These are phyloP conservation scores for Fusarium praegraminearum DNA, from an alignment of 2,329 filamentous ascomycete genomes.

Conservation along the genomic window DNA sequence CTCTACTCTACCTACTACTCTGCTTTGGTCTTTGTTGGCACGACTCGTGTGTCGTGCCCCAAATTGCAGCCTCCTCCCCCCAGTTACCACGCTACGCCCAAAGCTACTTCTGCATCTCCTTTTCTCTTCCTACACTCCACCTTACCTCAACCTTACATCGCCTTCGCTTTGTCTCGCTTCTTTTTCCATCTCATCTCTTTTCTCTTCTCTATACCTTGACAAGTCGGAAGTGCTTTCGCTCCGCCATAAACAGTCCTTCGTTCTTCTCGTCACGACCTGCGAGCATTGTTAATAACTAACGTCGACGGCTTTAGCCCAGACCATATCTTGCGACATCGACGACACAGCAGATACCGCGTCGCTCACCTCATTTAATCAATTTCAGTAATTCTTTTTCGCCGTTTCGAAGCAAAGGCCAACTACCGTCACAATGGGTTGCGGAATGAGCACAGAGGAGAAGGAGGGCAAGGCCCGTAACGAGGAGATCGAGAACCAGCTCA, in stretches of 20 bases:
- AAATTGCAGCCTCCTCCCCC: constrained; percentile 49
- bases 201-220: constrained; percentile 42
- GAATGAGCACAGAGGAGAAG: constrained; percentile 99
- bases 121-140: constrained; percentile 49
- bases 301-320: constrained; percentile 31
- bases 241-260: constrained; percentile 33
- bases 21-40: constrained; percentile 40
- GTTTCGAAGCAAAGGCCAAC: constrained; percentile 39
- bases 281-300: constrained; percentile 38
- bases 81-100: constrained; percentile 47
- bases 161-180: constrained; percentile 43
- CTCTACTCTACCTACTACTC: constrained; percentile 1
- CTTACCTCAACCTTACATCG: constrained; percentile 42
- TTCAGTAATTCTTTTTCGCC: constrained; percentile 23
- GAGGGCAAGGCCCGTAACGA: constrained; percentile 99
- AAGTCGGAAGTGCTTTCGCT: constrained; percentile 33
- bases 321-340: constrained; percentile 32
- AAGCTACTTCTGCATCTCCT: constrained; percentile 49
- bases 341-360: constrained; percentile 36
- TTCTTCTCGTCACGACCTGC: constrained; percentile 36
- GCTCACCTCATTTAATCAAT: constrained; percentile 29
- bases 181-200: constrained; percentile 41
- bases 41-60: constrained; percentile 50
- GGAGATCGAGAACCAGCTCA: constrained; percentile 99
- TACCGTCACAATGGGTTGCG: constrained; percentile 91